Percentiles rank a stretch among this genome's conserved stretches.
Evolutionary conservation across 257 asterid species (phyloP).

Genomic region (Nicotiana knightiana): DNA sequence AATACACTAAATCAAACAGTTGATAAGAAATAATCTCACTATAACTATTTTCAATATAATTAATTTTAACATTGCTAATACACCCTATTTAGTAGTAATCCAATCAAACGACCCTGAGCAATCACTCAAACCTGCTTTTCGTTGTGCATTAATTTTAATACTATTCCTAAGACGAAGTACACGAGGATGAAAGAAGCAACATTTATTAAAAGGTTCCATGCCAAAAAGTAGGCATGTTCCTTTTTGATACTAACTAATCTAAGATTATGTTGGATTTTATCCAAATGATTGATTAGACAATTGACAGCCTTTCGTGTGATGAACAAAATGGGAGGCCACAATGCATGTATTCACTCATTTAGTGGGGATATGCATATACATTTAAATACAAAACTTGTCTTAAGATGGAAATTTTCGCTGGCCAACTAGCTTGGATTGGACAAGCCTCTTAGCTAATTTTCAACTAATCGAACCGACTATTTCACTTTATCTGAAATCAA

Average conservation of each 20-base stretch:
- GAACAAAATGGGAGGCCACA: conserved; percentile 25
- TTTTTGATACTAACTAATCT: conserved; percentile 10
- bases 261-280: not conserved
- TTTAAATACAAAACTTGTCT: not conserved
- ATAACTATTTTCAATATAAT: fast-evolving
- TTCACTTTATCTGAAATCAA: too few species aligned
- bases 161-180: not conserved
- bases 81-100: fast-evolving
- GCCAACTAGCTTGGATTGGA: conserved; percentile 9
- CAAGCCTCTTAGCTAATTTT: not conserved
- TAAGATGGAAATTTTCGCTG: conserved; percentile 9
- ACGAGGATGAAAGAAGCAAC: not conserved
- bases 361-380: not conserved
- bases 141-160: not conserved
- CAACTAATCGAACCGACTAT: not conserved
- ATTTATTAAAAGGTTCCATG: conserved; percentile 2
- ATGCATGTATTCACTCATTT: not conserved
- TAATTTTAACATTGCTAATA: too few species aligned
- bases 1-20: too few species aligned
- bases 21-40: too few species aligned
- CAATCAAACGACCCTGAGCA: not conserved
- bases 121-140: not conserved
- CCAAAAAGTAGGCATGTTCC: conserved; percentile 14
- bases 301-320: not conserved
- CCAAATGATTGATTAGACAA: conserved; percentile 9